These are phyloP conservation scores for Yamagishiella unicocca DNA, from an alignment of 139 green algal species.

Conservation along the genomic window DNA sequence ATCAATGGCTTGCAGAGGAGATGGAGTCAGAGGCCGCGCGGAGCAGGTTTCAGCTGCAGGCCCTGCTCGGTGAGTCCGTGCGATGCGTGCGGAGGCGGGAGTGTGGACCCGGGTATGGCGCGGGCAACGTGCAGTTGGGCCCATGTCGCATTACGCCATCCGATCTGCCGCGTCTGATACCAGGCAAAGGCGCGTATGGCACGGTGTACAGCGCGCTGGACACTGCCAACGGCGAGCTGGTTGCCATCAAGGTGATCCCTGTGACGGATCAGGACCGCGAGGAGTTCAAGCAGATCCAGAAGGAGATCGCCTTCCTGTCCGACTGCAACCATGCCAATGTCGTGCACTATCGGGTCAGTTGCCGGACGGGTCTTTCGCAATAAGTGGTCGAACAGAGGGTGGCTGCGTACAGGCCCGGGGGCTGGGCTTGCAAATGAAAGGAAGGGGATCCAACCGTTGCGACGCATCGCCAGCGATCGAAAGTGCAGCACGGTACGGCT, in stretches of 20 bases:
- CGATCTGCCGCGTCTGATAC: not conserved
- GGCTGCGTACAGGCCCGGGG: too few relatives aligned
- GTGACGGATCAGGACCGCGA: conserved; percentile 63
- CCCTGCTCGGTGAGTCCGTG: conserved; percentile 5
- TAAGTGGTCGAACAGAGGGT: too few relatives aligned
- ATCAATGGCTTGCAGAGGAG: not conserved
- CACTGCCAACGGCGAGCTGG: conserved; percentile 64
- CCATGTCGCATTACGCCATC: not conserved
- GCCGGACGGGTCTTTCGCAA: too few relatives aligned
- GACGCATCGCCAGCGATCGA: too few relatives aligned
- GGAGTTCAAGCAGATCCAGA: conserved; percentile 74
- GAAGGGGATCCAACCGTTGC: too few relatives aligned
- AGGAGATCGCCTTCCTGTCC: conserved; percentile 86
- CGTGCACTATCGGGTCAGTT: conserved; percentile 84
- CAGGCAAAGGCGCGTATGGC: conserved; percentile 86
- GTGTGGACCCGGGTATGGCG: too few relatives aligned
- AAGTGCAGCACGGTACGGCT: too few relatives aligned
- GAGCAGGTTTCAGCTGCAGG: conserved; percentile 31
- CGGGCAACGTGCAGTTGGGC: not conserved
- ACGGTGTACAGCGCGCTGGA: conserved; percentile 88
- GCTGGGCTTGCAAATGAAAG: too few relatives aligned
- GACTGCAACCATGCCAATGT: conserved; percentile 97
- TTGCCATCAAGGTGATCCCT: conserved; percentile 85
- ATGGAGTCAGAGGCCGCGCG: conserved; percentile 19
- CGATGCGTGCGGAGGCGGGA: not conserved